Evolutionary conservation across 257 asterid genomes (phyloP).

Genomic region (Nicotiana obtusifolia): DNA sequence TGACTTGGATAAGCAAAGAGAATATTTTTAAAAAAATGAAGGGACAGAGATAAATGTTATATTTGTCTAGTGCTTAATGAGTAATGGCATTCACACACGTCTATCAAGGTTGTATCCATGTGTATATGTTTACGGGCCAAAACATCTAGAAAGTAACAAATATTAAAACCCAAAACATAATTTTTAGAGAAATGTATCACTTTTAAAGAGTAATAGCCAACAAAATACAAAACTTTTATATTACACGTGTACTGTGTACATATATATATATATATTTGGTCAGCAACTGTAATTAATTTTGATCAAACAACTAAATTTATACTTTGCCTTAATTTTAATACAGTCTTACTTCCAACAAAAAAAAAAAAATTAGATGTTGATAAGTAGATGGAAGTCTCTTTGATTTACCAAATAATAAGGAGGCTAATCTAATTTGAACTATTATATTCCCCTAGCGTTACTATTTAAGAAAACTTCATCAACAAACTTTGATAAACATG

Average conservation of each 20-base stretch:
- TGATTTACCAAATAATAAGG: neutral
- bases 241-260: no score
- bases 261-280: no score
- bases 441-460: neutral
- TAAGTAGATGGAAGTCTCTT: neutral
- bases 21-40: neutral
- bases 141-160: neutral
- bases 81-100: neutral
- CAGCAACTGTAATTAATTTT: accelerated
- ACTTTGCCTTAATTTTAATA: neutral
- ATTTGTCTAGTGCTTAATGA: neutral
- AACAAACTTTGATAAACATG: no score
- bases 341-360: neutral
- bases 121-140: neutral
- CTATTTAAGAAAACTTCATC: no score
- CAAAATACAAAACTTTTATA: no score
- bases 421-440: neutral
- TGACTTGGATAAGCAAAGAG: neutral
- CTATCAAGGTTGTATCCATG: neutral
- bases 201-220: no score
- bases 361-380: neutral
- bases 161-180: neutral
- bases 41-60: neutral
- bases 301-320: no score
- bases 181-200: no score